Base-by-base conservation (phyloP, 805 yeast species). In the Hanseniaspora mollemarum region DNA sequence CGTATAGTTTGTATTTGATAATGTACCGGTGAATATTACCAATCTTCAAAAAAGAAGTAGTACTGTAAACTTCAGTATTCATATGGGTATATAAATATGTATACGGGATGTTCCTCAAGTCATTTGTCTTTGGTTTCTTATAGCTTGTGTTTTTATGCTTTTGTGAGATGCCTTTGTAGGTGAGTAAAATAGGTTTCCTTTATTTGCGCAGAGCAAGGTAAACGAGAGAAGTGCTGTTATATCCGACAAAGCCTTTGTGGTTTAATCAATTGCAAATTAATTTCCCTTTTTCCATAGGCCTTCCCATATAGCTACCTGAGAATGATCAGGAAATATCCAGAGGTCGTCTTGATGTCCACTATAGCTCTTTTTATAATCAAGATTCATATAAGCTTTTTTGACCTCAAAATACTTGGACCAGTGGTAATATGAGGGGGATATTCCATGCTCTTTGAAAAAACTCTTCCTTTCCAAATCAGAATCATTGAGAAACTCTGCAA, bases 401-500 rank as follows among this genome's bases (percentile, higher is more conserved):
- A 88, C 90, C 61, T 88, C 95, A 10, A 63, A 63, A 18, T 71
- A 71, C 22, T 96, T 70, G 5, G 94, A 83, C 50, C 78, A 71
- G 68, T 92, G 90, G 62, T 92, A 88, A 64, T 88, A n/a, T 5
- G 21, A 4, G 4, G n/a, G 4, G 12, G 37, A 13, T 16, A 95
- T 97, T 97, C 88, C 1, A 83, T 95, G 13, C 90, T 79, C 31
- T 84, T 72, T 0, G 96, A 25, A 70, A 65, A 37, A 43, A 31
- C 66, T 67, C 7, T 67, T 58, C 50, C 79, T 67, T 53, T 86
- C 94, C 45, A 65, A 63, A 60, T 92, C 96, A 41, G 75, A 73
- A 60, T 92, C 82, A 57, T 76, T 79, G 49, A 92, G 63, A 59
- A 92, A 92, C 1, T 95, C 80, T 2, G 97, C 97, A 65, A 87